A percentile compares a stretch with the other conserved stretches of the same genome.
These are phyloP conservation scores for Vitis hybrid DNA, from an alignment of 177 flowering plant species.

Conservation along the genomic window DNA sequence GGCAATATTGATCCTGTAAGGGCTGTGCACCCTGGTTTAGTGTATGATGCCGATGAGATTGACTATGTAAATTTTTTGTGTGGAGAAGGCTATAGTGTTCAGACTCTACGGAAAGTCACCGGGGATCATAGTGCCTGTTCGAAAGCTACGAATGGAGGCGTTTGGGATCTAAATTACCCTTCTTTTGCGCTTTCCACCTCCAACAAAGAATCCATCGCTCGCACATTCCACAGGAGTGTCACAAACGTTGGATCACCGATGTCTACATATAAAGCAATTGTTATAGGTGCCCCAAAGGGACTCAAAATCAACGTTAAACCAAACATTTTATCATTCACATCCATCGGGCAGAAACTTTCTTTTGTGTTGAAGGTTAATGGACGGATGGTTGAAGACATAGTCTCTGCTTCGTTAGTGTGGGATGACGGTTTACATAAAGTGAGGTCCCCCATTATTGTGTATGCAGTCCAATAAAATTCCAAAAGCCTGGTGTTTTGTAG, in stretches of 20 bases:
- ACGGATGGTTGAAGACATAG: background rate
- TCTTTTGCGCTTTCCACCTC: background rate
- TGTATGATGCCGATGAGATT: background rate
- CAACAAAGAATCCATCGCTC: no score
- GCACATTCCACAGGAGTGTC: background rate
- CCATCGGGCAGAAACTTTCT: conserved; percentile 9
- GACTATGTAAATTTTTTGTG: background rate
- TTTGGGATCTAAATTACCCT: conserved; percentile 4
- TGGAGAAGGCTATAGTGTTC: no score
- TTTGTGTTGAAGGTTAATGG: conserved; percentile 19
- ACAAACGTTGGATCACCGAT: no score
- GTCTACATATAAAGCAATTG: background rate
- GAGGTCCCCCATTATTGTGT: conserved; percentile 31
- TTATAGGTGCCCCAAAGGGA: no score
- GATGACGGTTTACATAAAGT: conserved; percentile 26
- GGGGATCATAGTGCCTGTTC: background rate
- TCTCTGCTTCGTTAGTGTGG: conserved; percentile 28
- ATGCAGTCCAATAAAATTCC: background rate
- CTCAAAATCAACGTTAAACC: conserved; percentile 5
- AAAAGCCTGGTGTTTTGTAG: no score
- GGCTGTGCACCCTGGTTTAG: background rate
- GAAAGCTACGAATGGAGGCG: background rate
- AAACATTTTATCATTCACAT: conserved; percentile 8
- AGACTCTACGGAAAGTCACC: background rate
- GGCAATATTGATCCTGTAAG: background rate